Base-by-base conservation (phyloP, 805 yeast genomes). In the Metahyphopichia silvanorum region DNA sequence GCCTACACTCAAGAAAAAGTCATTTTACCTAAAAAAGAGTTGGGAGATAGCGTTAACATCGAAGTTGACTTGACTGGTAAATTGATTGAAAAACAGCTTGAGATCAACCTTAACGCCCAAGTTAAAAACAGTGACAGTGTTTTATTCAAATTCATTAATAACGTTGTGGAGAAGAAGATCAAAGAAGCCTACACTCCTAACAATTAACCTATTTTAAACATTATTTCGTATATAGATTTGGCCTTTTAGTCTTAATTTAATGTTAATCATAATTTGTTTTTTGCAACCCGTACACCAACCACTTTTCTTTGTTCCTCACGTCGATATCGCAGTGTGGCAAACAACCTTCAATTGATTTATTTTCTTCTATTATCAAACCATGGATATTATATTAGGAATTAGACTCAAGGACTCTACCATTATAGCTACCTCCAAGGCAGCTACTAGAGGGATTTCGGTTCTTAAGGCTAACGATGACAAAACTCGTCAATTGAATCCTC, bases 11-110 rank as follows among this genome's bases (percentile, higher is more conserved):
- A 93, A 57, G 72, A 68, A 10, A 79, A 77, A 53, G 96, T 93
- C 15, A 67, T 83, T 2, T 60, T 88, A 60, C 82, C 96, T 6
- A 45, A 51, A 36, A 89, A 86, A 52, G 42, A 55, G 7, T 48
- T 75, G 4, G 89, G 86, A 1, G 82, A 72, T 24, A 44, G 51
- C 12, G 94, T 93, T 17, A 93, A 93, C 49, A 79, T 93, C 30
- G 99, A 93, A 61, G 99, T 93, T 20, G 99, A 93, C 57, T 67
- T 91, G 32, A 84, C 91, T 24, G 98, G 98, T 13, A 93, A 93
- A 62, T 71, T 88, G 38, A 77, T 91, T 35, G 96, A 86, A 52
- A 80, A 86, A 57, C 98, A 91, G 61, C 82, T 93, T 33, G 73
- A 70, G 37, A 35, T 71, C 22, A 69, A 74, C 41, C 60, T 84